These are phyloP conservation scores for Blastocystis sp. DNA, from an alignment of 352 stramenopile genomes.

Conservation along the genomic window DNA sequence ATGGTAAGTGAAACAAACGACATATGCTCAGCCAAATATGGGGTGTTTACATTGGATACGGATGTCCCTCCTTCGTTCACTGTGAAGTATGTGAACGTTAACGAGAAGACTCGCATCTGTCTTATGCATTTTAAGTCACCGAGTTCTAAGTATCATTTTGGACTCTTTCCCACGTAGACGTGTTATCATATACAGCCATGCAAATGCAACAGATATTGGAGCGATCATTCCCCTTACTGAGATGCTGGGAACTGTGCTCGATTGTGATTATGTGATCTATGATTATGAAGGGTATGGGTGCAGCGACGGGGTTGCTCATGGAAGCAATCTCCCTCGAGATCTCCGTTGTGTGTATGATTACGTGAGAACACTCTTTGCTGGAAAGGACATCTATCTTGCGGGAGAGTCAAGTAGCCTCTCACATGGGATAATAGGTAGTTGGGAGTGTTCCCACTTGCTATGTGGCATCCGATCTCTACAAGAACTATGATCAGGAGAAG, in stretches of 20 bases:
- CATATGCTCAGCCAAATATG: background rate
- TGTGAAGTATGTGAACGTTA: background rate
- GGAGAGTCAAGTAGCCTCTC: constrained; percentile 8
- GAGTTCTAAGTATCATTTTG: background rate
- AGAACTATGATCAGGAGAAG: background rate
- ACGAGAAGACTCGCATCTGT: background rate
- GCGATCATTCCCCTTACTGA: background rate
- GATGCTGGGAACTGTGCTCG: background rate
- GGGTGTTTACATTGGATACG: background rate
- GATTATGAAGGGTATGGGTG: constrained; percentile 51
- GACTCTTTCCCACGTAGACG: background rate
- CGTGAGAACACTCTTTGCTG: background rate
- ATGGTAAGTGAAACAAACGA: background rate
- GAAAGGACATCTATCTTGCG: constrained; percentile 18
- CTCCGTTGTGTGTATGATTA: constrained; percentile 46
- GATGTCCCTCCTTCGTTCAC: background rate
- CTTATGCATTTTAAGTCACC: background rate
- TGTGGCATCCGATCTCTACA: background rate
- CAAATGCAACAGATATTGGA: constrained; percentile 23
- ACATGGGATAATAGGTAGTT: background rate
- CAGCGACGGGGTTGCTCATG: background rate
- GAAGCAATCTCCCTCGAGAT: constrained; percentile 17
- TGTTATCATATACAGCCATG: constrained; percentile 51
- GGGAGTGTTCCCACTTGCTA: constrained; percentile 28
- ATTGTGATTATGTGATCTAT: constrained; percentile 27